Base-by-base conservation (phyloP, 164 flowering plant species). In the Piper longum region DNA sequence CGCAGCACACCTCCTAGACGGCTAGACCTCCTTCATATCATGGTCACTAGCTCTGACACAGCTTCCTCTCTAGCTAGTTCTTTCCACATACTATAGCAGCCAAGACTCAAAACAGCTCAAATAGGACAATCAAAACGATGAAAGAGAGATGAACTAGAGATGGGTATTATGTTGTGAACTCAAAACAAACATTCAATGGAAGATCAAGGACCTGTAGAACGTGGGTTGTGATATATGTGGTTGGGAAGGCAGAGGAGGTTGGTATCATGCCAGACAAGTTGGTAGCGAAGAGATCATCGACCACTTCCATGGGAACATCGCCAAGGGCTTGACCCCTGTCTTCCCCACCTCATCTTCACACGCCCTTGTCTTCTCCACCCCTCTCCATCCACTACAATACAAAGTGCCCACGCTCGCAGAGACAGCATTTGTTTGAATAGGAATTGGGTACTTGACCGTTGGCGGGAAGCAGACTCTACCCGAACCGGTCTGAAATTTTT, bases 281-380 rank as follows among this genome's bases (percentile, higher is more conserved):
- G 36, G 36, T 26, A 41, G 16, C 52, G 13, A 36, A n/a, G 56
- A 39, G 7, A 63, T 63, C 44, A 52, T 48, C 44, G 43, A 19
- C 57, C 13, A 26, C 13, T 16, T 54, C 54, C 19, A 5, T 40
- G 58, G 54, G 41, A 63, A 63, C 43, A 63, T 54, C 65, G 65
- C 65, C 65, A 44, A 63, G 42, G 14, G 9, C 52, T 41, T 54
- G 16, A 16, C 26, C 62, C 60, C 36, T n/a, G 17, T 57, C 60
- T 57, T 41, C 42, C 41, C 60, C 5, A 7, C 52, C 52, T 48
- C 14, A 48, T 9, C 14, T 14, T 5, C 3, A 9, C 52, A 12
- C 9, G 14, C 11, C 48, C 14, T 48, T 48, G 52, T 48, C 52
- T 48, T 5, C 12, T 48, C 52, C 52, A 5, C 11, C 52, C 12